phyloP scores from a whole-genome alignment of 768 basidiomycete genomes.

The Grammothele lineata region DNA sequence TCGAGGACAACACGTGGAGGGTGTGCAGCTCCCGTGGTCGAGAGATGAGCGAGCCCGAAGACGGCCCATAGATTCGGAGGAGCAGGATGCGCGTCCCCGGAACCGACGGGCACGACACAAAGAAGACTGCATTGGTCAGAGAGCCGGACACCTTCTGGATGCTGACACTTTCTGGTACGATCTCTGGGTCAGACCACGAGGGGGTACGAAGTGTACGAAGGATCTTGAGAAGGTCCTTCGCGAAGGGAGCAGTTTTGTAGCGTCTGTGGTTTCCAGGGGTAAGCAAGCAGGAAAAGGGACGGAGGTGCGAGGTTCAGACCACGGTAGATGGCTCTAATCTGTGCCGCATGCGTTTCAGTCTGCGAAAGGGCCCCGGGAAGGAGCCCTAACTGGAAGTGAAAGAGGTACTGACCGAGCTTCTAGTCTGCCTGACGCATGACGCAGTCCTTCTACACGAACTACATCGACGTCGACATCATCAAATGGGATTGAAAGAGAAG shows the following conservation, averaged over 20 bases:
- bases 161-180: conserved; percentile 46
- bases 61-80: conserved; percentile 89
- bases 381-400: conserved; percentile 11
- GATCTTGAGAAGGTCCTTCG: conserved; percentile 50
- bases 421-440: conserved; percentile 50
- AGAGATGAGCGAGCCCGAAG: conserved; percentile 82
- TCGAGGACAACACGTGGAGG: conserved; percentile 84
- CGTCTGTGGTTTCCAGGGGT: conserved; percentile 40
- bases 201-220: conserved; percentile 52
- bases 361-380: conserved; percentile 19
- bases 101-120: conserved; percentile 70
- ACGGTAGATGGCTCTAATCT: conserved; percentile 22
- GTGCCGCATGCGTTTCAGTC: conserved; percentile 19
- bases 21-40: conserved; percentile 83
- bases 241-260: conserved; percentile 58
- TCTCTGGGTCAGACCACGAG: conserved; percentile 48
- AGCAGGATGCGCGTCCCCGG: conserved; percentile 61
- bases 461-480: conserved; percentile 36
- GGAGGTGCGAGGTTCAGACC: conserved; percentile 37
- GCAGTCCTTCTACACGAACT: conserved; percentile 54
- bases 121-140: conserved; percentile 95
- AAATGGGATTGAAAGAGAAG: conserved; percentile 32
- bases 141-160: conserved; percentile 87
- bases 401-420: conserved; percentile 63
- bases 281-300: conserved; percentile 23